A percentile compares a stretch with the other conserved stretches of the same genome.
Conservation (phyloP, 2,329 filamentous ascomycete genomes). For the Pseudogymnoascus destructans region DNA sequence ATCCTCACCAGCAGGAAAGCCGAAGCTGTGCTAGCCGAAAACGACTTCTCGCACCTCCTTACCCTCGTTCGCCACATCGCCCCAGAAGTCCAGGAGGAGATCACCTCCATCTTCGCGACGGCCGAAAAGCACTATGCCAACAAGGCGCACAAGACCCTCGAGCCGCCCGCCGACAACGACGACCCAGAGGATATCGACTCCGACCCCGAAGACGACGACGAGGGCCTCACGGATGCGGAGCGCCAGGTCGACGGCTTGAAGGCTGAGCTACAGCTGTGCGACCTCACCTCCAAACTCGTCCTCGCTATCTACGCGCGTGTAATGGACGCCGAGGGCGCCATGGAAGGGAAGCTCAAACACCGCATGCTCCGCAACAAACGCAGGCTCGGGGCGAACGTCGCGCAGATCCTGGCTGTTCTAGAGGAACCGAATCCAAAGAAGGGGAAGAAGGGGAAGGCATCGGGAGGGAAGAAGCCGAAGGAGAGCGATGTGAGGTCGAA, state of each 20-base stretch:
- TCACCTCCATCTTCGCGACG: slow-evolving; percentile 65
- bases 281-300: slow-evolving; percentile 73
- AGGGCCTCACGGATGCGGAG: slow-evolving; percentile 42
- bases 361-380: slow-evolving; percentile 66
- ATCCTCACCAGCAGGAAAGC: slow-evolving; percentile 40
- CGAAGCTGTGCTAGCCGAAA: slow-evolving; percentile 27
- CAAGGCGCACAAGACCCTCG: slow-evolving; percentile 47
- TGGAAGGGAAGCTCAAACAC: slow-evolving; percentile 51
- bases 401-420: slow-evolving; percentile 63
- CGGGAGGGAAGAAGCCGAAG: slow-evolving; percentile 30
- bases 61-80: slow-evolving; percentile 58
- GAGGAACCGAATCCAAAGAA: slow-evolving; percentile 50
- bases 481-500: slow-evolving; percentile 15
- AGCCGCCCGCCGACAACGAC: slow-evolving; percentile 57
- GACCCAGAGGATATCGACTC: slow-evolving; percentile 55
- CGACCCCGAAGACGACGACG: slow-evolving; percentile 44
- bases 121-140: slow-evolving; percentile 69
- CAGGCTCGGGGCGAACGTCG: slow-evolving; percentile 75
- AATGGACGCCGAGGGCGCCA: slow-evolving; percentile 50
- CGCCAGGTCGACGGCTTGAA: slow-evolving; percentile 54
- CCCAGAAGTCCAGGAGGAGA: slow-evolving; percentile 45
- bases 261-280: slow-evolving; percentile 75
- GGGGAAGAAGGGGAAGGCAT: slow-evolving; percentile 26
- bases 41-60: slow-evolving; percentile 41
- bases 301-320: slow-evolving; percentile 64